Base-by-base conservation (phyloP, 257 asterid species). In the Nemophila menziesii region DNA sequence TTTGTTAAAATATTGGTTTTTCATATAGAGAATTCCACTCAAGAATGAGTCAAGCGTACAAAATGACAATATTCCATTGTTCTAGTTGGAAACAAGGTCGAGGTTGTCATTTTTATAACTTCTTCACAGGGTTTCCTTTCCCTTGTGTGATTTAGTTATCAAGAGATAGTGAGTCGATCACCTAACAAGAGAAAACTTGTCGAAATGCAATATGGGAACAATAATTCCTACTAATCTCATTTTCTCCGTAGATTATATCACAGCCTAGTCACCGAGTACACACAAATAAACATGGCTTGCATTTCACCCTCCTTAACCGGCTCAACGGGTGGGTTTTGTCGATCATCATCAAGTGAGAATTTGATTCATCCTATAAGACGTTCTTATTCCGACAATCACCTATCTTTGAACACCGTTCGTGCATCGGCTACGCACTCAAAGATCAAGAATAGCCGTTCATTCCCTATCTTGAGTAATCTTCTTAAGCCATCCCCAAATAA, bases 81-180 rank as follows among this genome's bases (percentile, higher is more conserved):
- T 43, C 51, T 63, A 80, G 93, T 72, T 68, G 68, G 39, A 22
- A 73, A 64, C 90, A 33, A 75, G 49, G 82, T 24, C 8, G 18
- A 18, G 17, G 17, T 65, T 69, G 72, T 69, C 73, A 33, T 16
- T 33, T 43, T 6, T 39, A n/a, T n/a, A 41, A 13, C 44, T 36
- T 56, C 64, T 62, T 58, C 70, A 56, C 46, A 72, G 56, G 29
- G 39, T 19, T 29, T 11, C 34, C n/a, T n/a, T 22, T 39, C 48
- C 57, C n/a, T 14, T 22, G 16, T 53, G 44, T 29, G 6, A 48
- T 16, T 51, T 27, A 51, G 29, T 41, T 75, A 48, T 33, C 69
- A 49, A 54, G n/a, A n/a, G n/a, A n/a, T n/a, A n/a, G n/a, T n/a
- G n/a, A n/a, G n/a, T n/a, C n/a, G n/a, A n/a, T n/a, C n/a, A n/a